Evolutionary conservation across 2,329 filamentous ascomycete species (phyloP), one percentile per base, ranked within the genome.

Genomic region (Ophiostoma sp.): DNA sequence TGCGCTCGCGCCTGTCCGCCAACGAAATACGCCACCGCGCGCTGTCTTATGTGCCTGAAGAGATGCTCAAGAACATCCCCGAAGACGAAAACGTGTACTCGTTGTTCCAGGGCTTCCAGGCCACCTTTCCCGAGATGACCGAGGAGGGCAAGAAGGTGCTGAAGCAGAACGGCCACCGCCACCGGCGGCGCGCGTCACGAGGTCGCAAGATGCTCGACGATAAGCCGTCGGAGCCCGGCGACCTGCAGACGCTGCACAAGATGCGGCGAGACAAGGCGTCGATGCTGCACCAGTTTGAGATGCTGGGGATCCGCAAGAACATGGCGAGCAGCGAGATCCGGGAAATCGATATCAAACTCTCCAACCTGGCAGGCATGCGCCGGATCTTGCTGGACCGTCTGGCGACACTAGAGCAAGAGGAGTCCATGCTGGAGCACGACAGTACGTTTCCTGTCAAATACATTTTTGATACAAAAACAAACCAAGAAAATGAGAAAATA

Each of bases 311-410:
- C 73, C 87, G 95, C 72, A 99, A 99, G 80, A 97, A 95, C 77
- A 97, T 99, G 94, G 94, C 94, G 75, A 95, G 93, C 76, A 91
- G 92, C 73, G 95, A 99, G 79, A 98, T 99, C 71, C 88, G 89
- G 72, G 95, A 99, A 77, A 97, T 99, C 72, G 95, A 99, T 80
- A 94, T 91, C 81, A 99, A 98, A 80, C 94, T 99, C 73, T 88
- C 92, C 72, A 98, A 98, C 79, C 83, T 99, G 69, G 90, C 93
- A 75, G 92, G 88, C 73, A 97, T 98, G 93, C 90, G 95, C 74
- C 91, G 90, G 77, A 96, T 97, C 72, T 91, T 98, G 65, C 80
- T 99, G 71, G 93, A 97, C 70, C 86, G 95, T 73, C 80, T 99
- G 74, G 94, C 94, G 1, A 87, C 86, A 1, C 81, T 98, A 72